These are phyloP conservation scores for Nakazawaea ambrosiae DNA, from an alignment of 805 yeast species.

Conservation along the genomic window DNA sequence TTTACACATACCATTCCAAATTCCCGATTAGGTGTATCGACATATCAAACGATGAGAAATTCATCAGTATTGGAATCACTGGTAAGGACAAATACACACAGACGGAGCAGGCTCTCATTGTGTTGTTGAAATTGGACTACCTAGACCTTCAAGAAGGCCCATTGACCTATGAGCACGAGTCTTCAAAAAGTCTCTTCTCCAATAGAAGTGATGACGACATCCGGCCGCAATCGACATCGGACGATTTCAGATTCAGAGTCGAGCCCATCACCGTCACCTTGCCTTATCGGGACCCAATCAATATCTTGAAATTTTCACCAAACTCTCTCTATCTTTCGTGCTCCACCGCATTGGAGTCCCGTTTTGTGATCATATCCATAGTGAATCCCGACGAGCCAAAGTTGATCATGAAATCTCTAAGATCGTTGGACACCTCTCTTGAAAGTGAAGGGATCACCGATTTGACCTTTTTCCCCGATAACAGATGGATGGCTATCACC, in stretches of 20 bases:
- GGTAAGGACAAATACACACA: slow-evolving; percentile 66
- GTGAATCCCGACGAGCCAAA: slow-evolving; percentile 58
- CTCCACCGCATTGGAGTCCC: slow-evolving; percentile 68
- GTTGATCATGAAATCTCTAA: slow-evolving; percentile 58
- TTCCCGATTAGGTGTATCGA: slow-evolving; percentile 79
- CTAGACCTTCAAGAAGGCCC: background rate
- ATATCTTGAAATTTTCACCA: slow-evolving; percentile 63
- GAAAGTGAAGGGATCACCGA: slow-evolving; percentile 90
- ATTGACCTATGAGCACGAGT: background rate
- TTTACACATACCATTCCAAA: slow-evolving; percentile 61
- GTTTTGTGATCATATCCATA: slow-evolving; percentile 71
- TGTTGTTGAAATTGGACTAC: slow-evolving; percentile 32
- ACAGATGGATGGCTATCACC: slow-evolving; percentile 43
- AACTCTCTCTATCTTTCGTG: slow-evolving; percentile 68
- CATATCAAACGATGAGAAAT: slow-evolving; percentile 53
- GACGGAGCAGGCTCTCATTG: slow-evolving; percentile 70
- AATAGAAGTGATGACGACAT: background rate
- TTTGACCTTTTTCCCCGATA: slow-evolving; percentile 63
- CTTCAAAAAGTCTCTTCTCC: too few relatives aligned
- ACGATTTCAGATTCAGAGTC: slow-evolving; percentile 21
- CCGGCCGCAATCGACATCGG: slow-evolving; percentile 6
- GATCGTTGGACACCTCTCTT: slow-evolving; percentile 55
- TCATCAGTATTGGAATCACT: slow-evolving; percentile 76
- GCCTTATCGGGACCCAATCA: slow-evolving; percentile 84
- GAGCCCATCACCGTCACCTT: slow-evolving; percentile 68